Percentiles rank a stretch among this genome's conserved stretches.
Conservation (phyloP, 2,329 filamentous ascomycete genomes). For the Colletotrichum aenigma region DNA sequence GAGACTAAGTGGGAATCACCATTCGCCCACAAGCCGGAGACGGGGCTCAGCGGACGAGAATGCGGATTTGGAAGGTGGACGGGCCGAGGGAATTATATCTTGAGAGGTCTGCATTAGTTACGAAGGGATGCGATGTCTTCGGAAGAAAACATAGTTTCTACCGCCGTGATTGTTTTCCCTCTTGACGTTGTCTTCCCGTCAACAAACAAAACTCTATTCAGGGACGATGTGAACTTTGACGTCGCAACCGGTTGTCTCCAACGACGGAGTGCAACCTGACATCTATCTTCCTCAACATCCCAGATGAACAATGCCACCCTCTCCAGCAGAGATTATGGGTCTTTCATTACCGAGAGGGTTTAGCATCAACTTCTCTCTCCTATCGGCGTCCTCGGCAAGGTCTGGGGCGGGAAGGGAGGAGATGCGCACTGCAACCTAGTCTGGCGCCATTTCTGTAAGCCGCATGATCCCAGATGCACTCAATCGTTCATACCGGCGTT, state of each 20-base stretch:
- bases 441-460: background rate
- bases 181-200: background rate
- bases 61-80: background rate
- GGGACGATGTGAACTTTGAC: background rate
- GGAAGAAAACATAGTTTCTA: background rate
- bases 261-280: background rate
- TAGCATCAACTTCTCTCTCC: background rate
- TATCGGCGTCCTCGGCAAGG: background rate
- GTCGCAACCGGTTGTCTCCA: background rate
- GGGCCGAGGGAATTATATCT: background rate
- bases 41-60: background rate
- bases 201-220: background rate
- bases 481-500: background rate
- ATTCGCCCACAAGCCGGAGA: background rate
- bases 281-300: background rate
- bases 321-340: background rate
- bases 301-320: background rate
- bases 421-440: background rate
- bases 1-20: background rate
- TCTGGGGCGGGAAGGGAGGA: background rate
- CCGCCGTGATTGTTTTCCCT: background rate
- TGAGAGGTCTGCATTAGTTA: background rate
- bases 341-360: background rate
- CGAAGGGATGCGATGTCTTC: background rate
- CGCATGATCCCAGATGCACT: background rate